These are phyloP conservation scores for Xylaria telfairii DNA, from an alignment of 495 filamentous ascomycete genomes.

Conservation along the genomic window DNA sequence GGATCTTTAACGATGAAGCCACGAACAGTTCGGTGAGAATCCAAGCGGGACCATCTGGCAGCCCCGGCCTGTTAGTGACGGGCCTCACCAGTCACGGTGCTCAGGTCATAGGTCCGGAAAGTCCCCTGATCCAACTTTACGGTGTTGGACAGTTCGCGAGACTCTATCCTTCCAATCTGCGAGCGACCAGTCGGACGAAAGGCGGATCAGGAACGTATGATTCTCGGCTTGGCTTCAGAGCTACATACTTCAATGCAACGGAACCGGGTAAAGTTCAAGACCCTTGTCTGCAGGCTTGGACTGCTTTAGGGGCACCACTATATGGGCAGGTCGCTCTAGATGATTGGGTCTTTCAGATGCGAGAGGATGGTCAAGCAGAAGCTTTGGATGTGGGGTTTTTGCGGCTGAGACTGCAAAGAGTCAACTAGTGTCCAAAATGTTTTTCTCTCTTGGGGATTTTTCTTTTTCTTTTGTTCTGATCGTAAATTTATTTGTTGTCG, in stretches of 20 bases:
- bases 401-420: slow-evolving; percentile 16
- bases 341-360: slow-evolving; percentile 50
- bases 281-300: slow-evolving; percentile 34
- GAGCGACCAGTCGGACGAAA: not conserved
- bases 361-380: slow-evolving; percentile 37
- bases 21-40: slow-evolving; percentile 51
- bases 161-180: slow-evolving; percentile 17
- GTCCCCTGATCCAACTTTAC: not conserved
- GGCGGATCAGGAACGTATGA: slow-evolving; percentile 14
- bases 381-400: slow-evolving; percentile 41
- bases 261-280: slow-evolving; percentile 22
- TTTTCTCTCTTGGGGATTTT: not conserved
- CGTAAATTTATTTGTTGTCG: not conserved
- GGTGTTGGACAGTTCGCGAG: slow-evolving; percentile 8
- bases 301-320: slow-evolving; percentile 34
- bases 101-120: slow-evolving; percentile 18
- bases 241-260: slow-evolving; percentile 12
- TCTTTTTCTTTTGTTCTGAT: not conserved
- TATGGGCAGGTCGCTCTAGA: slow-evolving; percentile 49
- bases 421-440: not conserved
- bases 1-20: slow-evolving; percentile 42
- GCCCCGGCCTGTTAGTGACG: slow-evolving; percentile 3
- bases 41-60: not conserved
- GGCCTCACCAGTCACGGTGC: slow-evolving; percentile 8
- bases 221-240: slow-evolving; percentile 22